These are phyloP conservation scores for Strobilomyces echinocephalus DNA, from an alignment of 768 basidiomycete species.

Conservation along the genomic window DNA sequence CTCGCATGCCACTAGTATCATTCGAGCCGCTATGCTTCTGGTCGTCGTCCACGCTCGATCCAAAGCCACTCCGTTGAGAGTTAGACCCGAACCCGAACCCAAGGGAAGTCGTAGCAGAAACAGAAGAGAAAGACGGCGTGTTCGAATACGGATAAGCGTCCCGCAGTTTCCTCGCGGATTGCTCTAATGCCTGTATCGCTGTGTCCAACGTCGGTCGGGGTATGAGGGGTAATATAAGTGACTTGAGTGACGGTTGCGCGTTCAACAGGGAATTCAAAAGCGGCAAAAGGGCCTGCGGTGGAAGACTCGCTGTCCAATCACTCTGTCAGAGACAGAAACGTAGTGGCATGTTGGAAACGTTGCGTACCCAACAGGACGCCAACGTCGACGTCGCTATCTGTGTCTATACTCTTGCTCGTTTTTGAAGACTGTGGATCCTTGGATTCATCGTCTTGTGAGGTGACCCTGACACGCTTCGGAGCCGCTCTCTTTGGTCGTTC, in stretches of 20 bases:
- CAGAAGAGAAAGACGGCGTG: conserved; percentile 29
- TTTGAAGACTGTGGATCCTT: conserved; percentile 44
- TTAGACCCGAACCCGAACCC: conserved; percentile 28
- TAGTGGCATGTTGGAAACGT: background rate
- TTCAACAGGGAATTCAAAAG: conserved; percentile 65
- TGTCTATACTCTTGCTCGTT: conserved; percentile 40
- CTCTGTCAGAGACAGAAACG: conserved; percentile 7
- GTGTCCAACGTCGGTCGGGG: conserved; percentile 80
- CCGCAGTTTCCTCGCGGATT: conserved; percentile 66
- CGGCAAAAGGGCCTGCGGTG: conserved; percentile 70
- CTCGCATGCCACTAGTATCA: conserved; percentile 64
- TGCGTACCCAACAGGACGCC: conserved; percentile 74
- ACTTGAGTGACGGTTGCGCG: conserved; percentile 66
- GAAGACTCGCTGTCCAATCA: conserved; percentile 60
- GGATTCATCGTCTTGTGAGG: conserved; percentile 20
- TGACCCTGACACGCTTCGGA: conserved; percentile 55
- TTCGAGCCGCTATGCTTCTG: conserved; percentile 18
- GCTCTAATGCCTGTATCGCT: conserved; percentile 62
- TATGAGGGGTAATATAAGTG: conserved; percentile 67
- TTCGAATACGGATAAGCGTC: conserved; percentile 84
- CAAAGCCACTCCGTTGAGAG: conserved; percentile 29
- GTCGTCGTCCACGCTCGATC: conserved; percentile 26
- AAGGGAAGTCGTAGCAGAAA: conserved; percentile 33
- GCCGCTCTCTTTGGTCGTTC: conserved; percentile 68
- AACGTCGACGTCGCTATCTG: conserved; percentile 55